Percentiles rank a stretch among this genome's conserved stretches.
These are phyloP conservation scores for Aspergillus niger DNA, from an alignment of 2,329 filamentous ascomycete species.

Conservation along the genomic window DNA sequence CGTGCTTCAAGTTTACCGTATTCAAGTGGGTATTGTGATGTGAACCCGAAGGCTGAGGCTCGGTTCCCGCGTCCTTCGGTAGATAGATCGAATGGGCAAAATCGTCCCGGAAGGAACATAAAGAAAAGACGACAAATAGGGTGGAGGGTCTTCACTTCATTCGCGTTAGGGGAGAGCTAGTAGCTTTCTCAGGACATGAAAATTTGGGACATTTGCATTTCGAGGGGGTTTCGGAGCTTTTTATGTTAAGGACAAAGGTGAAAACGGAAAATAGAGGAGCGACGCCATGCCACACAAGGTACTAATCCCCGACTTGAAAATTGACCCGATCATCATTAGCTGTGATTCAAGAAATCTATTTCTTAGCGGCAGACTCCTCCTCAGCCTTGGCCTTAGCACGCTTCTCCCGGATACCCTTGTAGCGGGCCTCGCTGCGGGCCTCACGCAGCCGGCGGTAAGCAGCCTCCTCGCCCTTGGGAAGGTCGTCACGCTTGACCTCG, in stretches of 20 bases:
- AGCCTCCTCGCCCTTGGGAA: constrained; percentile 78
- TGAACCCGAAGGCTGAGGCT: background rate
- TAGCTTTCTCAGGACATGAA: constrained; percentile 14
- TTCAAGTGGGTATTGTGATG: background rate
- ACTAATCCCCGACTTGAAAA: constrained; percentile 39
- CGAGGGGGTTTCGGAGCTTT: constrained; percentile 39
- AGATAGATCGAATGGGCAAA: background rate
- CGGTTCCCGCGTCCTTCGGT: background rate
- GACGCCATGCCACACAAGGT: constrained; percentile 42
- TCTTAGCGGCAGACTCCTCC: constrained; percentile 60
- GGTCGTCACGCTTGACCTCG: constrained; percentile 79
- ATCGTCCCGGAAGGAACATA: background rate
- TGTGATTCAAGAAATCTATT: constrained; percentile 47
- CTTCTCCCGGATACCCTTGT: constrained; percentile 87
- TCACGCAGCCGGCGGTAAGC: constrained; percentile 85
- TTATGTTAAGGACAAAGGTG: constrained; percentile 38
- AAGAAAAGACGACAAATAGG: background rate
- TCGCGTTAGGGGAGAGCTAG: background rate
- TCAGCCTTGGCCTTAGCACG: constrained; percentile 79
- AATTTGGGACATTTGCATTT: constrained; percentile 41
- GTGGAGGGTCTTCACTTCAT: background rate
- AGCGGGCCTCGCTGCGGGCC: constrained; percentile 79
- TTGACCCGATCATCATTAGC: constrained; percentile 44
- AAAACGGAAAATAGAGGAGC: constrained; percentile 35
- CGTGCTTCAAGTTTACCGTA: background rate